Evolutionary conservation across 768 basidiomycete genomes (phyloP).

Genomic region (Pholiota conissans): DNA sequence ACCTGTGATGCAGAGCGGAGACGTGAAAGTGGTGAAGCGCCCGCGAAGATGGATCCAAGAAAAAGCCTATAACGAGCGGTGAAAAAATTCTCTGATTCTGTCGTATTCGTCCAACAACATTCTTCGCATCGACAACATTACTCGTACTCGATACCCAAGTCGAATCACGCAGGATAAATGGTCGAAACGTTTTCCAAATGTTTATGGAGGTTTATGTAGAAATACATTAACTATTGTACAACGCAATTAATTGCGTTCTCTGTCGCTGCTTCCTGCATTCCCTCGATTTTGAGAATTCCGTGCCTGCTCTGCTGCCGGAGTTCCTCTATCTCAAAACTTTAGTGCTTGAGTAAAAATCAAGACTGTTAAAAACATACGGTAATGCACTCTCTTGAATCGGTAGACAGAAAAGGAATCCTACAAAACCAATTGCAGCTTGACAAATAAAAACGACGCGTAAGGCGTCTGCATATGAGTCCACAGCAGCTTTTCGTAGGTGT

Average conservation of each 20-base stretch:
- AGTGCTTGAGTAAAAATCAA: constrained; percentile 1
- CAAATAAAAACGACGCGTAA: constrained; percentile 82
- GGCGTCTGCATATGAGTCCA: constrained; percentile 78
- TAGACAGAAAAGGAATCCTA: constrained; percentile 67
- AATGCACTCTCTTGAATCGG: constrained; percentile 76
- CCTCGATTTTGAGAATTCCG: constrained; percentile 49
- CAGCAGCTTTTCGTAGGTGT: constrained; percentile 54
- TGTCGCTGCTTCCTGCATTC: constrained; percentile 24
- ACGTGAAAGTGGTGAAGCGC: constrained; percentile 56
- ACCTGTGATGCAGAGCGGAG: constrained; percentile 24
- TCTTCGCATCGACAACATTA: not conserved
- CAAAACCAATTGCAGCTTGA: constrained; percentile 65
- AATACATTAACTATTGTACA: constrained; percentile 27
- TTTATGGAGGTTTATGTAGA: constrained; percentile 24
- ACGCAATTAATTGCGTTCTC: constrained; percentile 22
- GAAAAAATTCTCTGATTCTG: not conserved
- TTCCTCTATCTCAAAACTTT: constrained; percentile 41
- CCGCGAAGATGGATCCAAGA: constrained; percentile 86
- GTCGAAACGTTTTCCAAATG: constrained; percentile 18
- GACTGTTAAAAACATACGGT: constrained; percentile 40
- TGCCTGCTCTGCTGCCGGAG: constrained; percentile 59
- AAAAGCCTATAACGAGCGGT: constrained; percentile 37
- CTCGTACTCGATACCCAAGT: not conserved
- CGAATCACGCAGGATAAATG: not conserved
- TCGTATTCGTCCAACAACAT: not conserved